phyloP scores from a whole-genome alignment of 75 land plant species.

The Gnetum montanum region DNA sequence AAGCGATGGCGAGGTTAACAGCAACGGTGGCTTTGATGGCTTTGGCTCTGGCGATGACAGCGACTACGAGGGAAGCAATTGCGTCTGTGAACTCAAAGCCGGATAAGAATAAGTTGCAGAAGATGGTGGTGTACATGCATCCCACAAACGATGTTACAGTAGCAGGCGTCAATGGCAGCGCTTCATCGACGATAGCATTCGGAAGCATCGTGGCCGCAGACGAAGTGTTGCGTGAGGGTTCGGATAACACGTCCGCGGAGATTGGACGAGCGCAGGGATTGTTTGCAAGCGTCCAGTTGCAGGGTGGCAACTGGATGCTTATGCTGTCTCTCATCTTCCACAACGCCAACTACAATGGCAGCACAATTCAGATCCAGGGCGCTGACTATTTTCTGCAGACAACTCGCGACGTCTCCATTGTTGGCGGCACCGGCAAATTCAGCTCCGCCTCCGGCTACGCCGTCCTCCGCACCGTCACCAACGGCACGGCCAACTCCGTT shows the following conservation, averaged over 20 bases:
- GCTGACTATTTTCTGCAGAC: neutral
- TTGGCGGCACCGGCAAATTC: too few species aligned
- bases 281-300: neutral
- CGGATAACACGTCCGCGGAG: neutral
- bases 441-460: conserved; percentile 17
- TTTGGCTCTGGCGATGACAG: too few species aligned
- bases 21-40: too few species aligned
- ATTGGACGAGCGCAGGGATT: conserved; percentile 21
- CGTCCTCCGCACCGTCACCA: conserved; percentile 7
- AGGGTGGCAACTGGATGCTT: conserved; percentile 1
- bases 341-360: conserved; percentile 6
- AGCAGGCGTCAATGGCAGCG: neutral
- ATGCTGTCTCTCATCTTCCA: neutral
- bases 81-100: neutral
- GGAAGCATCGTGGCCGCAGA: conserved; percentile 13
- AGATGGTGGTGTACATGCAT: too few species aligned
- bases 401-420: conserved; percentile 12
- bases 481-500: too few species aligned
- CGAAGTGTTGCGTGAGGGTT: conserved; percentile 12
- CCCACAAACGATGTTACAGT: too few species aligned
- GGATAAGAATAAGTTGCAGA: too few species aligned
- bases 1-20: too few species aligned
- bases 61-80: too few species aligned
- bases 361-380: conserved; percentile 12
- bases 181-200: conserved; percentile 2